phyloP scores from a whole-genome alignment of 2,329 filamentous ascomycete genomes.

The Apiospora pterosperma region DNA sequence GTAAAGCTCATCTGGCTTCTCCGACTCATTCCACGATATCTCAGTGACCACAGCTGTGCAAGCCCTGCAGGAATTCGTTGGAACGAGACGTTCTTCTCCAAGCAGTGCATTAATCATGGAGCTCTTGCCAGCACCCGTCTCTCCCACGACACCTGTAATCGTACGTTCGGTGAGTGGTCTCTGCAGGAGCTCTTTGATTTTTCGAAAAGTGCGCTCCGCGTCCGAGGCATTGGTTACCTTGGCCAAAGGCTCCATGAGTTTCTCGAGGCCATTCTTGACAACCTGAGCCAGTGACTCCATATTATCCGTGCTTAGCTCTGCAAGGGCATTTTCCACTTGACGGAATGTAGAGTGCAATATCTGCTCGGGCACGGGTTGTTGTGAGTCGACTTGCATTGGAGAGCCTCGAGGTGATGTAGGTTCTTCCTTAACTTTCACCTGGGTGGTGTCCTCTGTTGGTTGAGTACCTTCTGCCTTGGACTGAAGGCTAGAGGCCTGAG shows the following conservation, averaged over 20 bases:
- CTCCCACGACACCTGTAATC: slow-evolving; percentile 16
- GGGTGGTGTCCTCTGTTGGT: background rate
- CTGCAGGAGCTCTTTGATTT: background rate
- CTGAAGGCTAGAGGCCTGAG: background rate
- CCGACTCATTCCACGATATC: slow-evolving; percentile 24
- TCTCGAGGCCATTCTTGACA: background rate
- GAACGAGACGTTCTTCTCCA: slow-evolving; percentile 28
- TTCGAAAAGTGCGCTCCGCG: background rate
- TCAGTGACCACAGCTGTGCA: slow-evolving; percentile 24
- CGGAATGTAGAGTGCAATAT: background rate
- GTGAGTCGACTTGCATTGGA: background rate
- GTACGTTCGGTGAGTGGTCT: background rate
- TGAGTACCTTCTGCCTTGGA: background rate
- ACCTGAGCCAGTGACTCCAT: background rate
- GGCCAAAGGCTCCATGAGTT: background rate
- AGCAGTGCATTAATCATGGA: slow-evolving; percentile 19
- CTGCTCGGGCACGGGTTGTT: background rate
- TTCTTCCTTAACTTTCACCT: background rate
- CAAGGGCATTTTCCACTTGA: background rate
- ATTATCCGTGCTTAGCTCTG: background rate
- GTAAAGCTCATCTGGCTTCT: slow-evolving; percentile 19
- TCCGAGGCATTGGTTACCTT: background rate
- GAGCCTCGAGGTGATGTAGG: background rate
- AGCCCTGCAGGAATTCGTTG: slow-evolving; percentile 35
- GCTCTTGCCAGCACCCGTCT: slow-evolving; percentile 20